Conservation (phyloP, 495 filamentous ascomycete species). For the Bombardia bombarda region DNA sequence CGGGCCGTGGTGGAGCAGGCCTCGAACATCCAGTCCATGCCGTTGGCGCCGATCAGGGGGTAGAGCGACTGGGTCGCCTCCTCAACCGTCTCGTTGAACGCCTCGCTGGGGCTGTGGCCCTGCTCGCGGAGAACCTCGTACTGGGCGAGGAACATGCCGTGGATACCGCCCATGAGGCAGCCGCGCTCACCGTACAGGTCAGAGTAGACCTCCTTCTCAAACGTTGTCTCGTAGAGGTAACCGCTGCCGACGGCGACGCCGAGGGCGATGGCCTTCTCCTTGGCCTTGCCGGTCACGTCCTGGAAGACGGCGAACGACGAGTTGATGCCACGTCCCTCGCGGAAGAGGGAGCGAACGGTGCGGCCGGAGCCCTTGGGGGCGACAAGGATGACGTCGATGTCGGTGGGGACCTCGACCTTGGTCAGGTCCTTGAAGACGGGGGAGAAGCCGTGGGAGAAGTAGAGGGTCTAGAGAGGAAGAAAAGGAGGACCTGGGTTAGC, state of each 20-base stretch:
- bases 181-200: slow-evolving; percentile 99
- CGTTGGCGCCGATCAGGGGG: slow-evolving; percentile 89
- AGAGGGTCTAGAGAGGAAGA: slow-evolving; percentile 77
- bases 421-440: slow-evolving; percentile 99
- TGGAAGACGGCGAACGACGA: slow-evolving; percentile 97
- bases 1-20: slow-evolving; percentile 98
- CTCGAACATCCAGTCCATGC: slow-evolving; percentile 99
- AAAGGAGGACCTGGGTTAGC: neutral
- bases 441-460: slow-evolving; percentile 99
- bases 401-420: slow-evolving; percentile 91
- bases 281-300: slow-evolving; percentile 94
- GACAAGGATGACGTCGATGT: slow-evolving; percentile 98
- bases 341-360: slow-evolving; percentile 96
- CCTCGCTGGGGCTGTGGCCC: slow-evolving; percentile 94
- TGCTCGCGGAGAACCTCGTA: slow-evolving; percentile 99
- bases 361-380: slow-evolving; percentile 98
- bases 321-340: slow-evolving; percentile 98
- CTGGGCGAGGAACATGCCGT: slow-evolving; percentile 99
- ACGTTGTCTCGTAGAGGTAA: slow-evolving; percentile 99
- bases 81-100: slow-evolving; percentile 99
- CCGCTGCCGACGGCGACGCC: slow-evolving; percentile 93
- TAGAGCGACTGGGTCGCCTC: slow-evolving; percentile 97
- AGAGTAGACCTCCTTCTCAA: slow-evolving; percentile 99
- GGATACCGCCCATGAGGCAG: slow-evolving; percentile 99
- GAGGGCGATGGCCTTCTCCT: slow-evolving; percentile 96